These are phyloP conservation scores for Quercus bicolor DNA, from an alignment of 306 rosid species.

Conservation along the genomic window DNA sequence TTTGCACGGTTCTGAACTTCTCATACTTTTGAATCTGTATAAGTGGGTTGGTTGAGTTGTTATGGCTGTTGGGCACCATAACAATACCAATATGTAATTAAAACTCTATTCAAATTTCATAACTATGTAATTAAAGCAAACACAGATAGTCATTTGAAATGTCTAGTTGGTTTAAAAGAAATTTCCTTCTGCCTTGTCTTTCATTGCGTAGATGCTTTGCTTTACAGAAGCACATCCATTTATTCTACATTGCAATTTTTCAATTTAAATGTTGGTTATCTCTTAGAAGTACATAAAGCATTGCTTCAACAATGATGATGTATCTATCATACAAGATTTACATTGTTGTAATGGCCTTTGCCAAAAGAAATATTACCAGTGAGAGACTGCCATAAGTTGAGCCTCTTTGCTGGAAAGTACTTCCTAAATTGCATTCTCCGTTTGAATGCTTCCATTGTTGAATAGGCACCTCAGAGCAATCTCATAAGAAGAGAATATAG, in stretches of 20 bases:
- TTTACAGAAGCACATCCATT: no score
- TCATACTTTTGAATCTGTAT: no score
- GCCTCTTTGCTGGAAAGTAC: not conserved
- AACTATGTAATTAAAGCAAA: no score
- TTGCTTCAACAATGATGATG: not conserved
- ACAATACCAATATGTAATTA: no score
- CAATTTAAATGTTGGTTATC: not conserved
- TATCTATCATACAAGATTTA: not conserved
- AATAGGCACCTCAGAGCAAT: conserved; percentile 53
- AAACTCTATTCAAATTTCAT: no score
- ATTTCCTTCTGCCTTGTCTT: no score
- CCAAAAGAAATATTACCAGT: not conserved
- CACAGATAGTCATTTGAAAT: no score
- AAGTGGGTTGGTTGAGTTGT: no score
- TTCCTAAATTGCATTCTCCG: conserved; percentile 37
- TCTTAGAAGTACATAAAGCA: not conserved
- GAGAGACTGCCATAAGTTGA: not conserved
- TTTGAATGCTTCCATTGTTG: conserved; percentile 38
- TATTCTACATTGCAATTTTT: not conserved
- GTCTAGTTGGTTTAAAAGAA: no score
- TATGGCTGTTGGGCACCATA: no score
- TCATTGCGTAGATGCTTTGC: no score
- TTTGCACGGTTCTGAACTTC: no score
- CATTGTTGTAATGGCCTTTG: not conserved
- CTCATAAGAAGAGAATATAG: conserved; percentile 80